A percentile compares a stretch with the other conserved stretches of the same genome.
These are phyloP conservation scores for Fusarium devonianum DNA, from an alignment of 2,329 filamentous ascomycete genomes.

Conservation along the genomic window DNA sequence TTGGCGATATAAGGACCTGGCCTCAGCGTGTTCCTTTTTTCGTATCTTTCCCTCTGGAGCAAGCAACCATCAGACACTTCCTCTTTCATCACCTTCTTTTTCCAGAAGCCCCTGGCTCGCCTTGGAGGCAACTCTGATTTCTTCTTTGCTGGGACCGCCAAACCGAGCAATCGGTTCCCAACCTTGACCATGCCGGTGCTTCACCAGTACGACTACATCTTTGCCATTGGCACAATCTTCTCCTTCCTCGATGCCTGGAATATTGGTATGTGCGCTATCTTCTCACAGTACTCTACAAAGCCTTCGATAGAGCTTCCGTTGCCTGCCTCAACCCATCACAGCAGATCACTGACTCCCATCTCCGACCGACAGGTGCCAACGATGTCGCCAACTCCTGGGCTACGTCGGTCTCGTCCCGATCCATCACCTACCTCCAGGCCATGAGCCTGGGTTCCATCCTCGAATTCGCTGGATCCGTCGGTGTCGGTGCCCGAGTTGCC, in stretches of 20 bases:
- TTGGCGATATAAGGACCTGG: conserved; percentile 34
- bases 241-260: conserved; percentile 71
- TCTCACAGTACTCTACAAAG: not conserved
- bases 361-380: conserved; percentile 38
- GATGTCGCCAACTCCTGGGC: conserved; percentile 82
- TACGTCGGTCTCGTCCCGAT: conserved; percentile 75
- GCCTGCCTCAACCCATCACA: not conserved
- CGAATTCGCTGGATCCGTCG: conserved; percentile 67
- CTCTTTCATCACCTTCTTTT: conserved; percentile 13
- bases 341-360: conserved; percentile 41
- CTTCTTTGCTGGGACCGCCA: conserved; percentile 4
- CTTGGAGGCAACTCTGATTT: not conserved
- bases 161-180: conserved; percentile 11
- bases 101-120: conserved; percentile 17
- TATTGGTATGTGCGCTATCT: conserved; percentile 56
- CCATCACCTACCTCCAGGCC: conserved; percentile 66
- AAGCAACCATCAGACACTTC: conserved; percentile 14
- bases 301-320: not conserved
- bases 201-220: conserved; percentile 67
- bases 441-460: conserved; percentile 65
- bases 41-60: not conserved
- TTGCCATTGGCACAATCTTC: conserved; percentile 70
- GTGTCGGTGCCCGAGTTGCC: conserved; percentile 66
- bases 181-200: conserved; percentile 35
- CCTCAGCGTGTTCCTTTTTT: conserved; percentile 4